Percentiles rank a stretch among this genome's conserved stretches.
Evolutionary conservation across 176 grass and related monocot species (phyloP).

Genomic region (Secale cereale): DNA sequence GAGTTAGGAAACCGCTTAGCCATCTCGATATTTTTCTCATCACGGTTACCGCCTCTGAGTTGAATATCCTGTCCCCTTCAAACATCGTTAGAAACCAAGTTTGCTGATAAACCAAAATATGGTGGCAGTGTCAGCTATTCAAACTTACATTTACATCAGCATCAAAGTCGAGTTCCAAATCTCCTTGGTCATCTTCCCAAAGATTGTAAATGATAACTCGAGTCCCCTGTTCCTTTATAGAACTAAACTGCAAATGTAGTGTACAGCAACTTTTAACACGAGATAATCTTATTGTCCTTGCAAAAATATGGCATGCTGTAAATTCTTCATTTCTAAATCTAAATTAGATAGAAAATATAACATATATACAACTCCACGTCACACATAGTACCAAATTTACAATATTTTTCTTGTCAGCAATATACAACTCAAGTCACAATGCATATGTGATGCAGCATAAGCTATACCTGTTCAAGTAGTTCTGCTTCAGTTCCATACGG

Average conservation of each 20-base stretch:
- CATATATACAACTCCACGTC: background rate
- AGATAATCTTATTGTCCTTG: constrained; percentile 22
- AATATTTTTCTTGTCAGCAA: background rate
- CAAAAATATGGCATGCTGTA: background rate
- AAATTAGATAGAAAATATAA: background rate
- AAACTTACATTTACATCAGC: constrained; percentile 66
- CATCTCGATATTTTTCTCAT: constrained; percentile 91
- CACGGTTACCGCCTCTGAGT: constrained; percentile 83
- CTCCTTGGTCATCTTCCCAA: constrained; percentile 92
- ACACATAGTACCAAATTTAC: background rate
- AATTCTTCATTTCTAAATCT: background rate
- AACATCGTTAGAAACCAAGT: constrained; percentile 33
- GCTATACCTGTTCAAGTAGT: constrained; percentile 81
- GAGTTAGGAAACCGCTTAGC: constrained; percentile 83
- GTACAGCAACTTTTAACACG: constrained; percentile 14
- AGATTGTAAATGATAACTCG: constrained; percentile 97
- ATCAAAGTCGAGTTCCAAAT: constrained; percentile 96
- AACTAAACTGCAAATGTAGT: constrained; percentile 67
- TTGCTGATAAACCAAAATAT: constrained; percentile 28
- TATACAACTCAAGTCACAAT: background rate
- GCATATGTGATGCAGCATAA: background rate
- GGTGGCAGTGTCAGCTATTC: background rate
- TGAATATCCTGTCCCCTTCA: constrained; percentile 83
- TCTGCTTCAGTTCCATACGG: constrained; percentile 88
- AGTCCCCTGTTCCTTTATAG: constrained; percentile 77